phyloP scores from a whole-genome alignment of 371 early-diverging fungal species.

The Apophysomyces ossiformis region DNA sequence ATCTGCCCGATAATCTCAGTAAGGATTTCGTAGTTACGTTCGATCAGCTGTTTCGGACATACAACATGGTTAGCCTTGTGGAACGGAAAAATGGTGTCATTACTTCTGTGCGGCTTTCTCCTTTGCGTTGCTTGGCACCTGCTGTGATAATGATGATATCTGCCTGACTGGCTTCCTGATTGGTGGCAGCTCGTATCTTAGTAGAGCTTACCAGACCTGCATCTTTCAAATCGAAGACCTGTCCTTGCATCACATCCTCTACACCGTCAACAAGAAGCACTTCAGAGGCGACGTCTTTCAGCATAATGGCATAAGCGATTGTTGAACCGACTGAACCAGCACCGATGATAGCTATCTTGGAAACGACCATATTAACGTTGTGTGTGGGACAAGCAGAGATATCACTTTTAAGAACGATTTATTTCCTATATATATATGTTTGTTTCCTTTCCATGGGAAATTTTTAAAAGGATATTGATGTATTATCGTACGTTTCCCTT shows the following conservation, averaged over 20 bases:
- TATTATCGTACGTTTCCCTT: not conserved
- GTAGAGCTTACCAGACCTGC: constrained; percentile 73
- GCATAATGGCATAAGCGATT: constrained; percentile 73
- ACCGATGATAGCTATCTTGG: constrained; percentile 71
- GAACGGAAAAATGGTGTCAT: not conserved
- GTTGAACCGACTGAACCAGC: constrained; percentile 86
- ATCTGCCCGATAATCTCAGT: constrained; percentile 70
- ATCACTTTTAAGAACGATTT: not conserved
- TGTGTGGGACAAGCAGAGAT: not conserved
- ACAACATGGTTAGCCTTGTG: not conserved
- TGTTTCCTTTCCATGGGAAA: not conserved
- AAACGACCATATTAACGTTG: not conserved
- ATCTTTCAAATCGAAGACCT: constrained; percentile 81
- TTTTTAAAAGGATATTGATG: not conserved
- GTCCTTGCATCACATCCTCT: constrained; percentile 69
- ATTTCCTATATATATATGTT: not conserved
- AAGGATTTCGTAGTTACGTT: constrained; percentile 81
- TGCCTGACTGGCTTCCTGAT: constrained; percentile 79
- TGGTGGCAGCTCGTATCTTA: constrained; percentile 58
- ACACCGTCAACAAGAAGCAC: constrained; percentile 76
- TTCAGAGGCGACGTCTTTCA: constrained; percentile 72
- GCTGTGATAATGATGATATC: constrained; percentile 90
- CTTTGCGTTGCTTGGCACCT: constrained; percentile 84
- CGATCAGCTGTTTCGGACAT: constrained; percentile 57
- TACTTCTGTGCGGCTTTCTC: constrained; percentile 72